A percentile compares a stretch with the other conserved stretches of the same genome.
Conservation (phyloP, 345 rosid genomes). For the Populus davidiana region DNA sequence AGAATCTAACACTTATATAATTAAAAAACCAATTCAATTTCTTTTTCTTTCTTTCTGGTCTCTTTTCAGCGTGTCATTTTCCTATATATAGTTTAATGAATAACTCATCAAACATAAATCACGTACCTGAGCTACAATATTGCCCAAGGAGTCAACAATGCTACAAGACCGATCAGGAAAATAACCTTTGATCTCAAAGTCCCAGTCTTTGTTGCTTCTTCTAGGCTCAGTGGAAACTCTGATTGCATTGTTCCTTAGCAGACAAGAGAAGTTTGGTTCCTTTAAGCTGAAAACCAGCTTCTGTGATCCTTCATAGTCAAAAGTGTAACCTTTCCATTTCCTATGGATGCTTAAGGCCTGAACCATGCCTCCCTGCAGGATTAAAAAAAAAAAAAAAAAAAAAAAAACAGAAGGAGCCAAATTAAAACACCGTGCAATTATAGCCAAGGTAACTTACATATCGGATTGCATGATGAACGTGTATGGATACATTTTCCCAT, state of each 20-base stretch:
- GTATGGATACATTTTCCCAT: too few relatives aligned
- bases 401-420: background rate
- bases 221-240: constrained; percentile 41
- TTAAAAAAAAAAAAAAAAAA: background rate
- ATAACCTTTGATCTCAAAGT: constrained; percentile 58
- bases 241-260: constrained; percentile 36
- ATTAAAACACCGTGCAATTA: background rate
- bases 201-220: constrained; percentile 25
- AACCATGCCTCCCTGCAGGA: constrained; percentile 60
- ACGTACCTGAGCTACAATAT: constrained; percentile 49
- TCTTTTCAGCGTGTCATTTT: too few relatives aligned
- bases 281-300: constrained; percentile 61
- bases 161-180: constrained; percentile 61
- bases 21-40: too few relatives aligned
- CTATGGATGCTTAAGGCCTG: constrained; percentile 61
- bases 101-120: background rate
- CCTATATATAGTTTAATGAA: too few relatives aligned
- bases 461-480: too few relatives aligned
- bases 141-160: constrained; percentile 52
- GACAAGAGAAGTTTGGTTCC: constrained; percentile 53
- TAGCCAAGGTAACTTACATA: background rate
- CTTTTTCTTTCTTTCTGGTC: too few relatives aligned
- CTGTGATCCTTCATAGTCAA: constrained; percentile 56
- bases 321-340: constrained; percentile 72
- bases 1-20: too few relatives aligned